Base-by-base conservation (phyloP, 78 protist genomes). In the Chrysochromulina parva region DNA sequence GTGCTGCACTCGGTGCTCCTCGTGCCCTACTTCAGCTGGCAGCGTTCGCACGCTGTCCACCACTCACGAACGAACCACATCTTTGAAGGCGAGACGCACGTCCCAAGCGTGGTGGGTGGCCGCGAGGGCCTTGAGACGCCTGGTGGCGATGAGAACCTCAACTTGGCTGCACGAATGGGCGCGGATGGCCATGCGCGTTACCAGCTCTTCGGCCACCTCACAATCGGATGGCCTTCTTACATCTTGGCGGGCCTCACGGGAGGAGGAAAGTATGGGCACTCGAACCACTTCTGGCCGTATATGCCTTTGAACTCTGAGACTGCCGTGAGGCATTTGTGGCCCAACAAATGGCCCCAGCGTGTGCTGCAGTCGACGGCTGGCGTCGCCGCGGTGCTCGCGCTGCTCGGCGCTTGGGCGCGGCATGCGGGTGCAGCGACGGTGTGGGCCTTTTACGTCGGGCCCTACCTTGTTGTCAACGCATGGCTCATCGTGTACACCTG, bases 401-500 rank as follows among this genome's bases (percentile, higher is more conserved):
- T 3, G 60, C 90, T 87, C 80, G 71, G 48, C 10, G 3, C 16
- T 3, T 3, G 3, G 48, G 90, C 78, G 26, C 5, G 55, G 13
- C 60, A 60, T 52, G 10, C 20, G 3, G 90, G 90, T 19, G 20
- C 5, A 52, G 65, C 80, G 28, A 6, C n/a, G 50, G 28, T 87
- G 54, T 9, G 17, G 24, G 22, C 20, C 48, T 11, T 87, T 22
- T 90, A 90, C 92, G 62, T 2, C 52, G 58, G 19, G 48, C 92
- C 92, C 58, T 20, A 19, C n/a, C 52, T 90, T 52, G 3, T 57
- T n/a, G 20, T 14, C 78, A 95, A 96, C 95, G 58, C 53, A 28
- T 96, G 96, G 96, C 95, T 97, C 55, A 95, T 95, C 38, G 47
- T 88, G 69, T 93, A 95, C 93, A 97, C 99, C 16, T 96, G 89